These are phyloP conservation scores for Penicillium silybi DNA, from an alignment of 495 filamentous ascomycete species.

Conservation along the genomic window DNA sequence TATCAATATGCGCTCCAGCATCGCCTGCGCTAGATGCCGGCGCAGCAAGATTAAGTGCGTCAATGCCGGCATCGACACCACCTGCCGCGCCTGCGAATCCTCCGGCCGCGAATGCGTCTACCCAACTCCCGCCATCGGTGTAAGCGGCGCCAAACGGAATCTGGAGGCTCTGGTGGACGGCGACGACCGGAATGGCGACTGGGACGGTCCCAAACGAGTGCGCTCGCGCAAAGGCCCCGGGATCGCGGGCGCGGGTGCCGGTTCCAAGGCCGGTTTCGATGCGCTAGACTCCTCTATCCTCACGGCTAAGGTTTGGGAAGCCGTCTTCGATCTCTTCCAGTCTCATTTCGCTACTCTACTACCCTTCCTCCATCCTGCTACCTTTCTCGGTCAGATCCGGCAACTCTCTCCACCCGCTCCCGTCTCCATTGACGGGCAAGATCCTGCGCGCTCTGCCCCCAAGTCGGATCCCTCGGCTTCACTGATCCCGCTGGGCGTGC, in stretches of 20 bases:
- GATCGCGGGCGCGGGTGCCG: constrained; percentile 30
- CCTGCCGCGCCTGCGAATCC: constrained; percentile 73
- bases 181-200: constrained; percentile 55
- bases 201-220: constrained; percentile 57
- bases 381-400: constrained; percentile 59
- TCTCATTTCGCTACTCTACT: constrained; percentile 78
- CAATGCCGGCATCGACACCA: constrained; percentile 70
- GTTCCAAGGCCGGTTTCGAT: constrained; percentile 34
- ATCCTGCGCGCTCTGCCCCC: constrained; percentile 24
- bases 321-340: constrained; percentile 74
- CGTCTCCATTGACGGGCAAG: constrained; percentile 20
- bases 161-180: constrained; percentile 44
- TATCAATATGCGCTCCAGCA: constrained; percentile 64
- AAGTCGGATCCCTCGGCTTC: constrained; percentile 50
- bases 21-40: constrained; percentile 74
- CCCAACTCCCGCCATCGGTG: constrained; percentile 57
- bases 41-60: constrained; percentile 83
- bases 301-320: constrained; percentile 66
- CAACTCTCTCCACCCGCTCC: constrained; percentile 36
- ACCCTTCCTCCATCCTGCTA: constrained; percentile 77
- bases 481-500: constrained; percentile 70
- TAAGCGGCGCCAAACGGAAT: constrained; percentile 55
- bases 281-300: constrained; percentile 51
- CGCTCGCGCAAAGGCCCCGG: constrained; percentile 49
- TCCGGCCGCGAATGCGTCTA: constrained; percentile 76